Conservation (phyloP, 2,329 filamentous ascomycete species). For the Salinomyces thailandicus region DNA sequence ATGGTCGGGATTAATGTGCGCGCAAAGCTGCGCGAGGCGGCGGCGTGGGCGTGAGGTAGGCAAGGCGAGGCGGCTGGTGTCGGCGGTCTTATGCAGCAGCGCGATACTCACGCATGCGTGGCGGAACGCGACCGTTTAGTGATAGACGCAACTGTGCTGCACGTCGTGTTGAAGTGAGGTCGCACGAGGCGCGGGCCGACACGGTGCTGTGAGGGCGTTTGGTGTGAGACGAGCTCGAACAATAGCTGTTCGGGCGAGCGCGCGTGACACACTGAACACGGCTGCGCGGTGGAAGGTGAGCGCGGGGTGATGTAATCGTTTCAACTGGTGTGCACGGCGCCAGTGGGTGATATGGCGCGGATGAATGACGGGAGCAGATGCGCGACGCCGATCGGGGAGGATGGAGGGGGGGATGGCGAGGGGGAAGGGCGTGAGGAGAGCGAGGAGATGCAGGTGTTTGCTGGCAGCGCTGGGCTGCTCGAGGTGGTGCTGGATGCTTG, state of each 20-base stretch:
- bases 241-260: not conserved
- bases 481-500: not conserved
- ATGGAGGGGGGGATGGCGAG: too few relatives aligned
- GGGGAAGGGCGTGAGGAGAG: too few relatives aligned
- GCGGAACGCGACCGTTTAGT: not conserved
- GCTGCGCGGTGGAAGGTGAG: not conserved
- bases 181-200: conserved; percentile 10
- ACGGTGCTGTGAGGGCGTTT: conserved; percentile 2
- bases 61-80: not conserved
- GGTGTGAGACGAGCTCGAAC: conserved; percentile 3
- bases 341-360: too few relatives aligned
- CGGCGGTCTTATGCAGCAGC: not conserved
- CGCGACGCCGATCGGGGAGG: not conserved
- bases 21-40: conserved; percentile 3
- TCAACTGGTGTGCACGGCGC: not conserved
- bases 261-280: not conserved
- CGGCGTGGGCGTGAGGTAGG: conserved; percentile 1
- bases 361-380: too few relatives aligned
- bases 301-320: conserved; percentile 1
- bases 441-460: not conserved
- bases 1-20: conserved; percentile 2
- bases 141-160: too few relatives aligned
- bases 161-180: conserved; percentile 6
- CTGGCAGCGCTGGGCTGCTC: not conserved
- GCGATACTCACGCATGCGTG: not conserved